These are phyloP conservation scores for Blastomyces parvus DNA, from an alignment of 2,329 filamentous ascomycete species.

Conservation along the genomic window DNA sequence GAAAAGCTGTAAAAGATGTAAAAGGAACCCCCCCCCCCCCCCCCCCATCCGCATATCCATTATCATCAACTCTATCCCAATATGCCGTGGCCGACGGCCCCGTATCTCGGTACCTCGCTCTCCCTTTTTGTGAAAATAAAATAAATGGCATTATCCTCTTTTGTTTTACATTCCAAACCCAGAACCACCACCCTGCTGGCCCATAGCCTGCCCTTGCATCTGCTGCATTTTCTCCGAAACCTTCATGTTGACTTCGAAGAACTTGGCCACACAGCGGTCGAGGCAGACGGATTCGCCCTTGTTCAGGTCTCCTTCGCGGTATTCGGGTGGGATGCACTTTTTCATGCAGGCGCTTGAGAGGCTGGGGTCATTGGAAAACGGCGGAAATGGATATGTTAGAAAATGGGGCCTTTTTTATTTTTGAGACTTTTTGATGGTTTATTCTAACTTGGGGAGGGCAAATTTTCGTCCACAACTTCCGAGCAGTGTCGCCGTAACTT, in stretches of 20 bases:
- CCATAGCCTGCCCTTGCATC: slow-evolving; percentile 77
- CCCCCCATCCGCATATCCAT: background rate
- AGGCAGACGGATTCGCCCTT: slow-evolving; percentile 98
- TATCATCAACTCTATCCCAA: background rate
- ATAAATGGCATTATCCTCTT: background rate
- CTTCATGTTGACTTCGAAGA: slow-evolving; percentile 98
- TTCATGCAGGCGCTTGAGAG: slow-evolving; percentile 81
- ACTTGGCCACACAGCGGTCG: slow-evolving; percentile 94
- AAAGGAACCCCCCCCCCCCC: background rate
- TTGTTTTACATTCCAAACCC: slow-evolving; percentile 43
- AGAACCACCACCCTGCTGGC: slow-evolving; percentile 37
- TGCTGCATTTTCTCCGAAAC: slow-evolving; percentile 96
- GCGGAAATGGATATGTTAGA: background rate
- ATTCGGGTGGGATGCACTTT: slow-evolving; percentile 87
- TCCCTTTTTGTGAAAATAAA: slow-evolving; percentile 23
- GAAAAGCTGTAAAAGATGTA: background rate
- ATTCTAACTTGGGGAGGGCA: too few relatives aligned
- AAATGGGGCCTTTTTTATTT: background rate
- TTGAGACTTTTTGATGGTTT: background rate
- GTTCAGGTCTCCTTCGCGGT: slow-evolving; percentile 94
- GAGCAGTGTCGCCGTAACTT: slow-evolving; percentile 22
- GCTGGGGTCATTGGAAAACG: slow-evolving; percentile 28
- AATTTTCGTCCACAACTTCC: background rate
- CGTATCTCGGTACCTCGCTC: slow-evolving; percentile 2
- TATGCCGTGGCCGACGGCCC: background rate